These are phyloP conservation scores for Trifolium subterraneum DNA, from an alignment of 306 rosid species.

Conservation along the genomic window DNA sequence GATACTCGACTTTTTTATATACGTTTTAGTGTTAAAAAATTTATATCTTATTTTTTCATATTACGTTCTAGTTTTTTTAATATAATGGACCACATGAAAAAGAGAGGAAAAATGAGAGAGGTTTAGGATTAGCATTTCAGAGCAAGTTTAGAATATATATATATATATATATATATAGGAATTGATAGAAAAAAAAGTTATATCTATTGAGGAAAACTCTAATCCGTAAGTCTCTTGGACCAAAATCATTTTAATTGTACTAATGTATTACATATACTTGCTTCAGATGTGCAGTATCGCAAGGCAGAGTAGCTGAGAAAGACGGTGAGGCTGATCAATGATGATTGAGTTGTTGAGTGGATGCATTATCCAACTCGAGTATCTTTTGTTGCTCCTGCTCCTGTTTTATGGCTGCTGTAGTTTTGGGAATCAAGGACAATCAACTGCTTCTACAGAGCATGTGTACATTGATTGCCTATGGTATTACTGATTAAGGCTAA, in stretches of 20 bases:
- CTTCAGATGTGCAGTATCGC: background rate
- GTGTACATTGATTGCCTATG: background rate
- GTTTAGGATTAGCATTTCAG: too few relatives aligned
- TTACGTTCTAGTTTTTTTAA: too few relatives aligned
- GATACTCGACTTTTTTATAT: too few relatives aligned
- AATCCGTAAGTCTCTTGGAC: slow-evolving; percentile 2
- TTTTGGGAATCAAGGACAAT: background rate
- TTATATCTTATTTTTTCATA: too few relatives aligned
- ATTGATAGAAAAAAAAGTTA: too few relatives aligned
- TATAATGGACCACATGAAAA: too few relatives aligned
- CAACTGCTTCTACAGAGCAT: background rate
- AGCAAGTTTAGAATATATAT: too few relatives aligned
- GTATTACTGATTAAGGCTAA: background rate
- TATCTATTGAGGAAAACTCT: background rate
- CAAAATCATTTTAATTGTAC: background rate
- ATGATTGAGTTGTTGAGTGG: background rate
- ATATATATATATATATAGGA: too few relatives aligned
- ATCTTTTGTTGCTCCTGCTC: background rate
- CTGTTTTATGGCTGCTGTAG: background rate
- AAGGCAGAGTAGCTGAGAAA: background rate
- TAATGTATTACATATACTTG: background rate
- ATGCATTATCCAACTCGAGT: background rate
- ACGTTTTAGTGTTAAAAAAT: too few relatives aligned
- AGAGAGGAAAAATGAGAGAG: too few relatives aligned
- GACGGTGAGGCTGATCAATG: background rate